Evolutionary conservation across 2,329 filamentous ascomycete genomes (phyloP), one percentile per base, ranked within the genome.

Genomic region (Thyridium curvatum): DNA sequence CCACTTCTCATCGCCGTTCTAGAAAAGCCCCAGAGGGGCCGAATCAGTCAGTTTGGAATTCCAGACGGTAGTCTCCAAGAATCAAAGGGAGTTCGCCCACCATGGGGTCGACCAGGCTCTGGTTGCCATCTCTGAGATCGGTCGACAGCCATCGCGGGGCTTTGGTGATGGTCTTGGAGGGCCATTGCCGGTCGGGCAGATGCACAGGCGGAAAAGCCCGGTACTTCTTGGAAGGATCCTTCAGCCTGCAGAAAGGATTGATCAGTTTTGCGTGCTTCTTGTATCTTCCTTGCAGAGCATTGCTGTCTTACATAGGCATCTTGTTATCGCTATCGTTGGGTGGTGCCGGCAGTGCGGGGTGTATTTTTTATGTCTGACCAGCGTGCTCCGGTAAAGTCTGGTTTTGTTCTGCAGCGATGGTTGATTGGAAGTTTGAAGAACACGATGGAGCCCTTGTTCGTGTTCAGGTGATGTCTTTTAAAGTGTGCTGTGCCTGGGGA

Each of bases 1-100:
- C 79, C 85, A 93, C 68, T 97, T 97, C 71, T 96, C 89, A 35
- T 95, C 87, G 50, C 88, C 88, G 56, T 88, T 93, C 87, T 93
- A 53, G 15, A 28, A 7, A 37, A 13, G 15, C 3, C 21, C 12
- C 30, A 16, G 16, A 33, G 10, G 38, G 41, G 15, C 16, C 40
- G 33, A 41, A 30, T 33, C 35, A 32, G 34, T 43, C 35, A 38
- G 21, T 10, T 10, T 4, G 34, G 30, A 26, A 2, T 31, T 12
- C 41, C 15, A 44, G 42, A 4, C 31, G 18, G 9, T 32, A 32
- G 18, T 14, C 16, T 21, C 36, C 15, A 16, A 32, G 13, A 16
- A 5, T n/a, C 12, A 32, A 12, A 32, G 8, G 30, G 29, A 12
- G 12, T n/a, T 35, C 14, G 56, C 77, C 50, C 71, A 87, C 85